Evolutionary conservation across 352 stramenopile species (phyloP).

Genomic region (Phytophthora pseudosyringae): DNA sequence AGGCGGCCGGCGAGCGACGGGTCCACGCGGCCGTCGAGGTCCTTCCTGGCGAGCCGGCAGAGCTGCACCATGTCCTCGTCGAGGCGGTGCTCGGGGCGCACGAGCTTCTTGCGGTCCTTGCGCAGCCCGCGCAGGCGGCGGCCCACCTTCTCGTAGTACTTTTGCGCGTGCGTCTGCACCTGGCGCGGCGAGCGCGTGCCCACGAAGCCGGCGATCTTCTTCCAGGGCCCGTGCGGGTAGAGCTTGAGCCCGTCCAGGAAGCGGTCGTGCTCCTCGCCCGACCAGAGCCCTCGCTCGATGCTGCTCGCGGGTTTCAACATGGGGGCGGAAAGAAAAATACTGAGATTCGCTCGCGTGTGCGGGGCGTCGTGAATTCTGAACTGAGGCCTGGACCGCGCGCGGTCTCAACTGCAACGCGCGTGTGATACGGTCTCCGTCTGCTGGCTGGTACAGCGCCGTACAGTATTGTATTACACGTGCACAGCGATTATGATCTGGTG

Average conservation of each 20-base stretch:
- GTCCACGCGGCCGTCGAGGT: constrained; percentile 22
- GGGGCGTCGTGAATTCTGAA: constrained; percentile 20
- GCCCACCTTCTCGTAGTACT: constrained; percentile 63
- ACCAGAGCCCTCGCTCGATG: constrained; percentile 51
- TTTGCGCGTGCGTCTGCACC: constrained; percentile 67
- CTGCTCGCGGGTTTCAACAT: constrained; percentile 28
- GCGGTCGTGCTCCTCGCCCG: constrained; percentile 61
- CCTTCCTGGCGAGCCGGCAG: constrained; percentile 37
- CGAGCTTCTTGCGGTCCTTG: constrained; percentile 52
- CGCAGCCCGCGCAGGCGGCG: constrained; percentile 47
- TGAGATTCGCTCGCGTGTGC: constrained; percentile 1
- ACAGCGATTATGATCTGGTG: constrained; percentile 13
- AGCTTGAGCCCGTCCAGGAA: constrained; percentile 62
- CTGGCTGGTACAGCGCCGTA: neutral
- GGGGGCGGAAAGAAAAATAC: neutral
- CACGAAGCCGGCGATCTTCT: constrained; percentile 52
- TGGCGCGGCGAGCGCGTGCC: constrained; percentile 59
- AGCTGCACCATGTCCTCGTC: constrained; percentile 53
- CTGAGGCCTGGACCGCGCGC: constrained; percentile 18
- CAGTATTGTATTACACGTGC: neutral
- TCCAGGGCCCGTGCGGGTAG: constrained; percentile 61
- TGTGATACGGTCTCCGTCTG: neutral
- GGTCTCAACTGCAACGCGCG: constrained; percentile 23
- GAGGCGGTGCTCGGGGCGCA: constrained; percentile 43
- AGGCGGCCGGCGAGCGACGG: constrained; percentile 27